Evolutionary conservation across 768 basidiomycete genomes (phyloP), one percentile per base, ranked within the genome.

Genomic region (Calocera viscosa): DNA sequence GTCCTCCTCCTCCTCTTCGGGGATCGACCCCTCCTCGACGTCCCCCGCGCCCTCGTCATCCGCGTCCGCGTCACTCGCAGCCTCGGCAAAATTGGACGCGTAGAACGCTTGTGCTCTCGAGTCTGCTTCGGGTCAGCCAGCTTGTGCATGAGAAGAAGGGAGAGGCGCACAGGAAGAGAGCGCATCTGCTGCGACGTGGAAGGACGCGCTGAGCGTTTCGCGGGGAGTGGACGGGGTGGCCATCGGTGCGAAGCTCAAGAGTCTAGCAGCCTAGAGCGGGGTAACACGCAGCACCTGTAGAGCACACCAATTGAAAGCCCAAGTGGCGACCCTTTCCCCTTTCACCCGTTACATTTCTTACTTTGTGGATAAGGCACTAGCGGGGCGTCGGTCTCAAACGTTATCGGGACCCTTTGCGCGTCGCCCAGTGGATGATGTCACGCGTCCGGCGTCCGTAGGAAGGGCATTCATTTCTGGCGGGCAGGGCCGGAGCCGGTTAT

Each of bases 21-120:
- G 43, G 43, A 47, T 17, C 8, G 43, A 17, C 7, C 8, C 43
- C n/a, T n/a, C n/a, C n/a, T n/a, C n/a, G n/a, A n/a, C n/a, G 43
- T 19, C 43, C 24, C 19, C 43, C 43, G 5, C 43, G 24, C 8
- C 43, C 16, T 5, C 7, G 53, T 10, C 53, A 5, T 60, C 53
- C 7, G 14, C 53, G 53, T 60, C 53, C 53, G 53, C 53, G 30
- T 32, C 30, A 5, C 7, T 22, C 16, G 53, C 53, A 19, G 11
- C 26, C 5, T 60, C 53, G 24, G 30, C 53, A 19, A 60, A 60
- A 26, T 60, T 60, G 16, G 24, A 11, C 14, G 14, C 53, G 26
- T 60, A 60, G 53, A 60, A 60, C 30, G 53, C 53, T 60, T 60
- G 53, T 32, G 53, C 24, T 26, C 53, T 12, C 11, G 53, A 60